These are phyloP conservation scores for Sarocladium oryzae DNA, from an alignment of 2,329 filamentous ascomycete species.

Conservation along the genomic window DNA sequence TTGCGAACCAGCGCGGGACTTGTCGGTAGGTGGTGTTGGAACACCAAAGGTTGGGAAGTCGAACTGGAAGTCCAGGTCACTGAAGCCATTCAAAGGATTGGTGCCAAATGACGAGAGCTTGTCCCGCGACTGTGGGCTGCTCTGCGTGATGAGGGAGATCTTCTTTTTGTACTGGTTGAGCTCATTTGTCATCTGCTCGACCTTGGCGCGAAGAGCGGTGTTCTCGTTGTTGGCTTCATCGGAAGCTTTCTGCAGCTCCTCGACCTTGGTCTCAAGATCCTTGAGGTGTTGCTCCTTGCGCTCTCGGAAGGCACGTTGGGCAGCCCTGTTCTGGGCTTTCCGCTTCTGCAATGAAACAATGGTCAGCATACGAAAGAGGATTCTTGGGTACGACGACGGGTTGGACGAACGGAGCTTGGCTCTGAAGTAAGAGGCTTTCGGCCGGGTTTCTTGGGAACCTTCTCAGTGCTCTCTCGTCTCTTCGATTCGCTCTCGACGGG, in stretches of 20 bases:
- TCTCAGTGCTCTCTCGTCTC: slow-evolving; percentile 76
- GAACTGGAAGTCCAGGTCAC: slow-evolving; percentile 82
- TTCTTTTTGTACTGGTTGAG: slow-evolving; percentile 87
- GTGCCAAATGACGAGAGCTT: slow-evolving; percentile 31
- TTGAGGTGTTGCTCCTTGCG: slow-evolving; percentile 89
- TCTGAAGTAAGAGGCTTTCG: slow-evolving; percentile 93
- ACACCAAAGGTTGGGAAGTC: slow-evolving; percentile 89
- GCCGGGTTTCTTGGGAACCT: slow-evolving; percentile 89
- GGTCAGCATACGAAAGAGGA: slow-evolving; percentile 12
- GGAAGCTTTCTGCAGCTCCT: slow-evolving; percentile 74
- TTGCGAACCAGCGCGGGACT: slow-evolving; percentile 21
- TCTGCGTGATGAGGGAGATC: slow-evolving; percentile 51
- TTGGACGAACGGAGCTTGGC: slow-evolving; percentile 77
- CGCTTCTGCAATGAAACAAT: slow-evolving; percentile 58
- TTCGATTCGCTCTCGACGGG: slow-evolving; percentile 53
- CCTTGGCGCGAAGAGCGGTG: slow-evolving; percentile 71
- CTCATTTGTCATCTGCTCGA: slow-evolving; percentile 80
- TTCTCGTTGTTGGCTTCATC: slow-evolving; percentile 83
- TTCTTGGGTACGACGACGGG: neutral
- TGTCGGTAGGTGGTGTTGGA: slow-evolving; percentile 43
- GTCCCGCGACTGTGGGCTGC: slow-evolving; percentile 30
- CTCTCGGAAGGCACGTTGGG: slow-evolving; percentile 88
- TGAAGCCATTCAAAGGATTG: slow-evolving; percentile 51
- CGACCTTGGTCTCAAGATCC: slow-evolving; percentile 72
- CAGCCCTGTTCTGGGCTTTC: slow-evolving; percentile 91